phyloP scores from a whole-genome alignment of 1,139 yeast species.

The Candida mesenterica region DNA sequence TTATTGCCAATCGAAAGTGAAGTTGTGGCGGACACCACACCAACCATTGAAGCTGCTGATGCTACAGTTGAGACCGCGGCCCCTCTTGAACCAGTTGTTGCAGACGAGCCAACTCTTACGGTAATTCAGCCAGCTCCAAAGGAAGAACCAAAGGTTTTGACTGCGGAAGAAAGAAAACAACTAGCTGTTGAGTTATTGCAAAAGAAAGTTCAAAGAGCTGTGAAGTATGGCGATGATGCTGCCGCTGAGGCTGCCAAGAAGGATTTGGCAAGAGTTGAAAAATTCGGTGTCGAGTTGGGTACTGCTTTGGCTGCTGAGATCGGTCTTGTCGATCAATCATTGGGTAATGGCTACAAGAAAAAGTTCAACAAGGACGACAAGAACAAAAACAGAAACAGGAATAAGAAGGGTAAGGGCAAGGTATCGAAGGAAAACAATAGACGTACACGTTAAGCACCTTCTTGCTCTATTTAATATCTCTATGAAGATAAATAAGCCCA shows the following conservation, averaged over 20 bases:
- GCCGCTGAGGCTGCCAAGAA: constrained; percentile 51
- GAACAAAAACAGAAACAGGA: constrained; percentile 16
- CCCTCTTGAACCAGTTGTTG: constrained; percentile 11
- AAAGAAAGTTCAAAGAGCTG: constrained; percentile 69
- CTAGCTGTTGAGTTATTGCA: constrained; percentile 67
- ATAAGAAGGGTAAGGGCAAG: constrained; percentile 6
- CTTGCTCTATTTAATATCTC: not conserved
- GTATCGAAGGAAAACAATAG: constrained; percentile 4
- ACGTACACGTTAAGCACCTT: constrained; percentile 3
- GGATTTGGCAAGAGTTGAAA: constrained; percentile 69
- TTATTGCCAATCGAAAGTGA: constrained; percentile 9
- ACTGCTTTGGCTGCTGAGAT: constrained; percentile 68
- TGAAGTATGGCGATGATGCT: constrained; percentile 70
- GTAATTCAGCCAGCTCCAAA: constrained; percentile 16
- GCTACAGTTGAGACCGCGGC: constrained; percentile 12
- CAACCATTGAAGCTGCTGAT: no score
- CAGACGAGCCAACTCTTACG: constrained; percentile 10
- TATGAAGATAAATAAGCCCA: not conserved
- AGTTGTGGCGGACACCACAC: constrained; percentile 13
- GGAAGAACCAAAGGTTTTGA: constrained; percentile 40
- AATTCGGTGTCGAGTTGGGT: constrained; percentile 76
- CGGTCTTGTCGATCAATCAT: constrained; percentile 47
- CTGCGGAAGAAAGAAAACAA: constrained; percentile 69
- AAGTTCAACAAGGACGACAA: constrained; percentile 11
- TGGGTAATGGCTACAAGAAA: constrained; percentile 18